Evolutionary conservation across 495 filamentous ascomycete species (phyloP).

Genomic region (Amniculicola lignicola): DNA sequence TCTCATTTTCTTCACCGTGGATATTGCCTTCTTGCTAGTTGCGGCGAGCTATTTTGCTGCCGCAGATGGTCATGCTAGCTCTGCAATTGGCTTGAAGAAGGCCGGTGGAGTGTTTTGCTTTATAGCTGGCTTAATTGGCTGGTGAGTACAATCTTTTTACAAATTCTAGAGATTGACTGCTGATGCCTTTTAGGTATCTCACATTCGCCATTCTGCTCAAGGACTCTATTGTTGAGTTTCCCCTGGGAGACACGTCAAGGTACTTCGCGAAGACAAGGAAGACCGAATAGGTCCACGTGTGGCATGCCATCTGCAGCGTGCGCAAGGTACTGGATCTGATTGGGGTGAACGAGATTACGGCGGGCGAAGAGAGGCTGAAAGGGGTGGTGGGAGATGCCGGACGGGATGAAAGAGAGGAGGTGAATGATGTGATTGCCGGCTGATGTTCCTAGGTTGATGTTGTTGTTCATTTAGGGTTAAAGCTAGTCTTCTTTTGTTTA

Average conservation of each 20-base stretch:
- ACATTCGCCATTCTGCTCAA: slow-evolving; percentile 48
- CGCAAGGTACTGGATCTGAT: no score
- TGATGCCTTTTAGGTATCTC: slow-evolving; percentile 49
- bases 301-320: no score
- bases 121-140: slow-evolving; percentile 48
- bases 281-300: neutral
- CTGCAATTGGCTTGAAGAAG: slow-evolving; percentile 45
- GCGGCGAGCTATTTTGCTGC: slow-evolving; percentile 48
- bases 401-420: neutral
- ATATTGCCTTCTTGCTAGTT: slow-evolving; percentile 47
- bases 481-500: no score
- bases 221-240: slow-evolving; percentile 45
- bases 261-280: slow-evolving; percentile 40
- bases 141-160: no score
- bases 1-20: slow-evolving; percentile 48
- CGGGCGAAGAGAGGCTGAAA: neutral
- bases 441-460: neutral
- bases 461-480: neutral
- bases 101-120: slow-evolving; percentile 50
- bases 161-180: no score
- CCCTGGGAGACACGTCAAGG: slow-evolving; percentile 49
- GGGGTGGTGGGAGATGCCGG: neutral
- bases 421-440: slow-evolving; percentile 2
- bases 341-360: no score
- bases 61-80: slow-evolving; percentile 44